These are phyloP conservation scores for Nicotiana paniculata DNA, from an alignment of 257 asterid genomes.

Conservation along the genomic window DNA sequence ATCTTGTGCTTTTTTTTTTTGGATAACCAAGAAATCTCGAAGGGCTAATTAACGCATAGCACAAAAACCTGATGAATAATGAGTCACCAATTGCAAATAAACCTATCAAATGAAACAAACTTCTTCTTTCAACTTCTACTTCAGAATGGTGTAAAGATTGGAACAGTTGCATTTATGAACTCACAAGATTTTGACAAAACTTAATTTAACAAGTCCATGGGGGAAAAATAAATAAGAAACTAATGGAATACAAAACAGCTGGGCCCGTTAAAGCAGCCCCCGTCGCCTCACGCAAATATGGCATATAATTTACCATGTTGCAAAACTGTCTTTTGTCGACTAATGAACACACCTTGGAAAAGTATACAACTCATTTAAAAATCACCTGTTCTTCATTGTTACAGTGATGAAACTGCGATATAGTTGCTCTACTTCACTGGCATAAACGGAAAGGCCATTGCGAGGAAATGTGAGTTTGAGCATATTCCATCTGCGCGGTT, in stretches of 20 bases:
- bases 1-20: too few species aligned
- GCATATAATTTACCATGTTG: conserved; percentile 32
- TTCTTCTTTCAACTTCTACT: neutral
- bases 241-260: conserved; percentile 38
- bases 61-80: too few species aligned
- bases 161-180: conserved; percentile 33
- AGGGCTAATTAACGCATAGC: too few species aligned
- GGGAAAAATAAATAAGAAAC: conserved; percentile 24
- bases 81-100: neutral
- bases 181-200: conserved; percentile 41
- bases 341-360: conserved; percentile 28
- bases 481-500: conserved; percentile 11
- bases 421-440: conserved; percentile 9
- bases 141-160: conserved; percentile 18
- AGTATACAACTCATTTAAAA: conserved; percentile 32
- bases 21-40: too few species aligned
- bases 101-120: neutral
- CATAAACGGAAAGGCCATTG: neutral
- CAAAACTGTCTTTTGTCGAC: conserved; percentile 18
- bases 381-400: conserved; percentile 23
- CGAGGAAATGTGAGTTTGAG: conserved; percentile 15
- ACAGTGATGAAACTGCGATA: neutral
- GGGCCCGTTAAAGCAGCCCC: conserved; percentile 13
- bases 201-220: conserved; percentile 22
- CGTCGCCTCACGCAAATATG: conserved; percentile 24